These are phyloP conservation scores for Crithidia thermophila DNA, from an alignment of 208 protist genomes.

Conservation along the genomic window DNA sequence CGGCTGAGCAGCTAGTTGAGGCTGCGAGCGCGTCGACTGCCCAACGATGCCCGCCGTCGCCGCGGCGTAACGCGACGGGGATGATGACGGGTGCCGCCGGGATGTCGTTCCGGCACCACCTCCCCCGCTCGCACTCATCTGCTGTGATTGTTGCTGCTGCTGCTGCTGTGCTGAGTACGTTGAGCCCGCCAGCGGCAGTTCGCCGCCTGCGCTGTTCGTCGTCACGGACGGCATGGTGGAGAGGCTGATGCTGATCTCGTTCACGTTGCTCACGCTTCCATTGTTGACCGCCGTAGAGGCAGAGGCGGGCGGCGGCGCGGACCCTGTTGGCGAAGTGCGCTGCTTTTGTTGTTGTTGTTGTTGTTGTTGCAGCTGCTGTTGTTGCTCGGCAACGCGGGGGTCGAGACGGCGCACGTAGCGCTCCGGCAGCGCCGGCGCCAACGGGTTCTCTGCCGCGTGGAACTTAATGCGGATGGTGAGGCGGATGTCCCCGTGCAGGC, in stretches of 20 bases:
- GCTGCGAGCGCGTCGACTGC: too few species aligned
- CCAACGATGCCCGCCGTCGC: too few species aligned
- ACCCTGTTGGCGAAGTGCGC: background rate
- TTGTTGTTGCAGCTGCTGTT: background rate
- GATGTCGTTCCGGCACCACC: too few species aligned
- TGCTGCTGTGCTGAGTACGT: background rate
- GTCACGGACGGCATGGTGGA: background rate
- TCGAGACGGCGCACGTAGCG: constrained; percentile 51
- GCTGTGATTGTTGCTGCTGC: background rate
- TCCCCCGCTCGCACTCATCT: too few species aligned
- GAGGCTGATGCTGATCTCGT: constrained; percentile 13
- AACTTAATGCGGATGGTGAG: constrained; percentile 92
- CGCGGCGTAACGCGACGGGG: too few species aligned
- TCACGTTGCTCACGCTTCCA: background rate
- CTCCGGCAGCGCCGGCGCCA: constrained; percentile 72
- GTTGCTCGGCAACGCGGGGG: constrained; percentile 17
- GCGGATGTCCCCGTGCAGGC: constrained; percentile 85
- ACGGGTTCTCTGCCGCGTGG: constrained; percentile 85
- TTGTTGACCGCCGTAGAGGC: too few species aligned
- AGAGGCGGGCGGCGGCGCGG: too few species aligned
- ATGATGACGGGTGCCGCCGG: too few species aligned
- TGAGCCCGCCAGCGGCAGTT: background rate
- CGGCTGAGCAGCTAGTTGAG: too few species aligned
- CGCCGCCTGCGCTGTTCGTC: background rate
- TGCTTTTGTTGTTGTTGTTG: background rate